A percentile compares a stretch with the other conserved stretches of the same genome.
Evolutionary conservation across 352 stramenopile species (phyloP).

Genomic region (Pelagophyceae sp.): DNA sequence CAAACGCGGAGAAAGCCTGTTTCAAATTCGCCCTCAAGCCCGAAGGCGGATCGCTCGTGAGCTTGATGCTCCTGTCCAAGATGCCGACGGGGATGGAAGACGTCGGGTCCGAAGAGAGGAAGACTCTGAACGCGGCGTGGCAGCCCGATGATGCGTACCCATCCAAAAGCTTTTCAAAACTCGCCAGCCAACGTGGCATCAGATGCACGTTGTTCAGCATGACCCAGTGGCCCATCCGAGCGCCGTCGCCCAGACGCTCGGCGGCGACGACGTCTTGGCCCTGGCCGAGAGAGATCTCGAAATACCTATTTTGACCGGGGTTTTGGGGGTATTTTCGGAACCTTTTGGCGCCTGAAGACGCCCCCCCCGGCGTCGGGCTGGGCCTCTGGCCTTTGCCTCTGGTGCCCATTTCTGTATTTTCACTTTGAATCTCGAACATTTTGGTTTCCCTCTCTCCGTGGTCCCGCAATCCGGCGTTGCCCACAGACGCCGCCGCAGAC

Average conservation of each 20-base stretch:
- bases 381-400: too few relatives aligned
- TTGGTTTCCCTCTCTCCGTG: too few relatives aligned
- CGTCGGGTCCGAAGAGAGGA: slow-evolving; percentile 81
- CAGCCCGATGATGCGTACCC: slow-evolving; percentile 20
- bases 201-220: slow-evolving; percentile 84
- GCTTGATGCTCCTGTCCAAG: slow-evolving; percentile 72
- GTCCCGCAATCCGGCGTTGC: too few relatives aligned
- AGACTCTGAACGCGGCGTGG: slow-evolving; percentile 86
- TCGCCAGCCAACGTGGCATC: slow-evolving; percentile 74
- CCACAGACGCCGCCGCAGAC: too few relatives aligned
- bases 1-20: slow-evolving; percentile 52
- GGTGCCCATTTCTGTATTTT: too few relatives aligned
- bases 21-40: slow-evolving; percentile 76
- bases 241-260: slow-evolving; percentile 59
- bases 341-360: too few relatives aligned
- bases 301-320: too few relatives aligned
- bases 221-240: slow-evolving; percentile 72
- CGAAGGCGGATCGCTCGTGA: slow-evolving; percentile 71
- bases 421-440: too few relatives aligned
- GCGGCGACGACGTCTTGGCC: slow-evolving; percentile 75
- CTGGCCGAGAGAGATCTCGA: slow-evolving; percentile 64
- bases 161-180: slow-evolving; percentile 56
- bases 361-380: too few relatives aligned
- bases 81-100: slow-evolving; percentile 69
- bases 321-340: too few relatives aligned